A percentile compares a stretch with the other conserved stretches of the same genome.
These are phyloP conservation scores for Antitrichia curtipendula DNA, from an alignment of 225 moss, liverwort and hornwort genomes.

Conservation along the genomic window DNA sequence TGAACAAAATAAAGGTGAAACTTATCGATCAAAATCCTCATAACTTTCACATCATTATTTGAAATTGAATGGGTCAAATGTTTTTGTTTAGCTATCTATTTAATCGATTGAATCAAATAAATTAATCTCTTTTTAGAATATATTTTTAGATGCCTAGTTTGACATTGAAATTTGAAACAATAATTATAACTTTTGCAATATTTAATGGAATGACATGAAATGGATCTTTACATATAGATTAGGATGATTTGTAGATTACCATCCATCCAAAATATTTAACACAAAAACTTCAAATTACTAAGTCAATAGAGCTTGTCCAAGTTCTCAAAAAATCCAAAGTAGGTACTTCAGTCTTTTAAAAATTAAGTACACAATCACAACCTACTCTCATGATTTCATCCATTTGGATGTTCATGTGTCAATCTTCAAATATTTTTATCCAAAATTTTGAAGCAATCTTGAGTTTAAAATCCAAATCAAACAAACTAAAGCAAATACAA, in stretches of 20 bases:
- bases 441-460: neutral
- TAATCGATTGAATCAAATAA: neutral
- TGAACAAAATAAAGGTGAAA: neutral
- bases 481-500: too few relatives aligned
- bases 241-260: too few relatives aligned
- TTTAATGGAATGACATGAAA: neutral
- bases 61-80: too few relatives aligned
- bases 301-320: neutral
- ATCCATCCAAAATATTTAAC: neutral
- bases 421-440: neutral
- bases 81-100: neutral
- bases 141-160: neutral
- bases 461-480: neutral
- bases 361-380: fast-evolving
- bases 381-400: neutral
- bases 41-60: neutral
- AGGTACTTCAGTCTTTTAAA: neutral
- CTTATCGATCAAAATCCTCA: neutral
- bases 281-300: neutral
- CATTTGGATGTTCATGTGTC: neutral
- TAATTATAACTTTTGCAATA: neutral
- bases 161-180: neutral
- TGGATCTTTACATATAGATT: neutral
- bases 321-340: neutral
- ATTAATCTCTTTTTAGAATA: neutral